These are phyloP conservation scores for Crithidia fasciculata DNA, from an alignment of 208 protist genomes.

Conservation along the genomic window DNA sequence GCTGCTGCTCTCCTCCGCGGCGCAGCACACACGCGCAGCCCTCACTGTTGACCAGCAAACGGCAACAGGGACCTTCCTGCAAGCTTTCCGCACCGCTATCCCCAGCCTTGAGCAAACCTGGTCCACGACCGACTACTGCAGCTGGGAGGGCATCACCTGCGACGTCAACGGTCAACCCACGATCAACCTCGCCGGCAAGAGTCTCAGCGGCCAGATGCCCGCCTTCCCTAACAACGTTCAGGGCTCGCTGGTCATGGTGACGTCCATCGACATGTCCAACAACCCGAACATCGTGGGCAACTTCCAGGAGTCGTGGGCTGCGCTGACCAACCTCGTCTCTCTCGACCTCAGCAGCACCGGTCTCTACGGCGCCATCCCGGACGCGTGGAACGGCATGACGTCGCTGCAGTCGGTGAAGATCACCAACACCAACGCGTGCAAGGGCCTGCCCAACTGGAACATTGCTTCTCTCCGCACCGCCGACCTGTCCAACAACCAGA, in stretches of 20 bases:
- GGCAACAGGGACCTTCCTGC: background rate
- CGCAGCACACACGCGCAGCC: background rate
- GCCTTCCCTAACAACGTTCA: background rate
- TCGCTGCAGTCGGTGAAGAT: background rate
- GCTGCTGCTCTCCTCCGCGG: background rate
- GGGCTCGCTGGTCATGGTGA: background rate
- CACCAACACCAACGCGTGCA: conserved; percentile 8
- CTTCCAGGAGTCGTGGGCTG: background rate
- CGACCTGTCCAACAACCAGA: conserved; percentile 29
- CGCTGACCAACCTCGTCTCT: background rate
- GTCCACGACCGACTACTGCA: conserved; percentile 16
- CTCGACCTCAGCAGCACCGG: conserved; percentile 9
- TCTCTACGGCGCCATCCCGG: conserved; percentile 15
- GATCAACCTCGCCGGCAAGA: conserved; percentile 14
- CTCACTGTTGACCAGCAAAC: background rate
- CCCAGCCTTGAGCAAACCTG: background rate
- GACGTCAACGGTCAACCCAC: background rate
- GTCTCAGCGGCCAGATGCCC: conserved; percentile 12
- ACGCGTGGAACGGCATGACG: background rate
- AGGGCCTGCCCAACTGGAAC: conserved; percentile 19
- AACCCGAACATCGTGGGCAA: background rate
- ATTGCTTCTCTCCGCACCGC: conserved; percentile 12
- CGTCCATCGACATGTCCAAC: conserved; percentile 12
- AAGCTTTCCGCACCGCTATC: background rate
- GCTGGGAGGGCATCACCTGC: conserved; percentile 14